These are phyloP conservation scores for Fusarium musae DNA, from an alignment of 2,329 filamentous ascomycete genomes.

Conservation along the genomic window DNA sequence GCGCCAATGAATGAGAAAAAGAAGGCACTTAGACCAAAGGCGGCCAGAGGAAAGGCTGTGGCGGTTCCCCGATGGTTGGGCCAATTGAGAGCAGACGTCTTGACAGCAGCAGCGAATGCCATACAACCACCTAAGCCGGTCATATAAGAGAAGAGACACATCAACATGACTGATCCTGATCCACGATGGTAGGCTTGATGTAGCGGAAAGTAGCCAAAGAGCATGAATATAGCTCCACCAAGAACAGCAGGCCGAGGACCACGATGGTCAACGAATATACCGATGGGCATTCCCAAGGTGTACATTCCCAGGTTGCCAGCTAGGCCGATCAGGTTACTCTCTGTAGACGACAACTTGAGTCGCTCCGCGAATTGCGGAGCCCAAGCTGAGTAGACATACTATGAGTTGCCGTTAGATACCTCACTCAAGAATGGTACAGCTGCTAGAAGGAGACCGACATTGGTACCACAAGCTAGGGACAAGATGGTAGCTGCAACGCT, in stretches of 20 bases:
- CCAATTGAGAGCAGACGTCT: constrained; percentile 89
- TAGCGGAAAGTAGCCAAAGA: constrained; percentile 86
- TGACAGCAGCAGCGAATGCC: constrained; percentile 90
- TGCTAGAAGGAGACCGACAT: constrained; percentile 66
- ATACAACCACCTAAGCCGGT: constrained; percentile 90
- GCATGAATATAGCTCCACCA: constrained; percentile 77
- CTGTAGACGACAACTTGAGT: constrained; percentile 87
- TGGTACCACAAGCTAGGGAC: constrained; percentile 90
- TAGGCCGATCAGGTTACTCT: constrained; percentile 91
- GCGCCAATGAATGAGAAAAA: constrained; percentile 89
- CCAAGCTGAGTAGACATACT: constrained; percentile 99
- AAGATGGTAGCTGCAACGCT: constrained; percentile 87
- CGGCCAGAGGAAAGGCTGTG: constrained; percentile 91
- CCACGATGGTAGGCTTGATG: constrained; percentile 80
- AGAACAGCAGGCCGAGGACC: constrained; percentile 84
- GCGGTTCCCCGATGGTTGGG: constrained; percentile 91
- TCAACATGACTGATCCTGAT: constrained; percentile 63
- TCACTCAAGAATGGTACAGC: not conserved
- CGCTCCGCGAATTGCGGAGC: constrained; percentile 92
- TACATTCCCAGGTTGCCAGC: constrained; percentile 95
- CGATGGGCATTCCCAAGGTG: constrained; percentile 86
- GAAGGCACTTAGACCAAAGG: constrained; percentile 94
- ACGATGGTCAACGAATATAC: constrained; percentile 84
- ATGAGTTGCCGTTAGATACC: constrained; percentile 27
- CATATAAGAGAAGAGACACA: constrained; percentile 87